These are phyloP conservation scores for Chaetomium globosum DNA, from an alignment of 2,329 filamentous ascomycete genomes.

Conservation along the genomic window DNA sequence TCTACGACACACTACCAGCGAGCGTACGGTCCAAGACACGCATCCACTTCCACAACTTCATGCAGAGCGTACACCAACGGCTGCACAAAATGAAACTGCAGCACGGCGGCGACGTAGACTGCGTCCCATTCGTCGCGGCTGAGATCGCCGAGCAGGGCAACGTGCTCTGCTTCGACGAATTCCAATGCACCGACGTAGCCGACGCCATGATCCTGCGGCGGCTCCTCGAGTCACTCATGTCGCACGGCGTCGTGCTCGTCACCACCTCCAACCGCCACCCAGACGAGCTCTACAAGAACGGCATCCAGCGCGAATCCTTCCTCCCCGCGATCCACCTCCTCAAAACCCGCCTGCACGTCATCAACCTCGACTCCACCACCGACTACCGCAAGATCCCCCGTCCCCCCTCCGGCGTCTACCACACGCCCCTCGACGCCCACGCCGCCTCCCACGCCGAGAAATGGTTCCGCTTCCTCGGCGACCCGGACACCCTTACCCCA, in stretches of 20 bases:
- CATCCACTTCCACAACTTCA: conserved; percentile 99
- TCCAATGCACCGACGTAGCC: conserved; percentile 96
- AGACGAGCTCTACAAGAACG: conserved; percentile 95
- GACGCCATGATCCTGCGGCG: conserved; percentile 96
- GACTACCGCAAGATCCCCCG: conserved; percentile 97
- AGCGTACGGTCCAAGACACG: conserved; percentile 82
- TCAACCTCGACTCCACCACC: conserved; percentile 92
- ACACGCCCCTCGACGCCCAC: conserved; percentile 78
- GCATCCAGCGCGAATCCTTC: conserved; percentile 93
- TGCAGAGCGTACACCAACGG: conserved; percentile 94
- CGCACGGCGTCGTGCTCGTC: conserved; percentile 92
- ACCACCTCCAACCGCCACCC: conserved; percentile 98
- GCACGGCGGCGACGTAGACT: conserved; percentile 87
- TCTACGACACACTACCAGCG: conserved; percentile 85
- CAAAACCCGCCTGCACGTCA: conserved; percentile 78
- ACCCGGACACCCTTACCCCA: conserved; percentile 73
- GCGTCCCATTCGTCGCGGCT: conserved; percentile 89
- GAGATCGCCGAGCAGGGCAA: conserved; percentile 83
- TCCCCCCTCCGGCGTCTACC: conserved; percentile 90
- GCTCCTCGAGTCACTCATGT: conserved; percentile 87
- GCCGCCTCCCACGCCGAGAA: conserved; percentile 82
- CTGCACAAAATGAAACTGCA: conserved; percentile 88
- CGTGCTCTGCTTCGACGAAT: conserved; percentile 97
- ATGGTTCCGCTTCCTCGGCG: conserved; percentile 94
- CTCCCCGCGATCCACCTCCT: conserved; percentile 93